Evolutionary conservation across 2,329 filamentous ascomycete species (phyloP).

Genomic region (Fusarium pininemorale): DNA sequence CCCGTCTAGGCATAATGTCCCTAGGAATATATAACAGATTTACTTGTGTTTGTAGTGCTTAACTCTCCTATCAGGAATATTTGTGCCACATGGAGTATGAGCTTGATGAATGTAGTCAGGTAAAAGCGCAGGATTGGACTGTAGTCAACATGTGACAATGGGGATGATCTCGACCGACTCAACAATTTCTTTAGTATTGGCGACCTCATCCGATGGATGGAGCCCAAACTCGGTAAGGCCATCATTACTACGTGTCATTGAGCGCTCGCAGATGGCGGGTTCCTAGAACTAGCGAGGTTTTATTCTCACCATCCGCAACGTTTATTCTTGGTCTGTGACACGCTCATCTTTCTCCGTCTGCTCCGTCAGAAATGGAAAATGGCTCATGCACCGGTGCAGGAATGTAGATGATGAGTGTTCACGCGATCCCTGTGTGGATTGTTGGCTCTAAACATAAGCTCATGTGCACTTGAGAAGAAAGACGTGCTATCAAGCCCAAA

Average conservation of each 20-base stretch:
- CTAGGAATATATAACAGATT: fast-evolving
- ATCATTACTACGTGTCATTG: neutral
- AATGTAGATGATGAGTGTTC: neutral
- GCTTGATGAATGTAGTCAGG: too few species aligned
- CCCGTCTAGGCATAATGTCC: fast-evolving
- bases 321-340: neutral
- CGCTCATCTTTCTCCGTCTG: neutral
- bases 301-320: neutral
- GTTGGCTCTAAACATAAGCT: fast-evolving
- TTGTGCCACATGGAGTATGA: too few species aligned
- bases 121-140: neutral
- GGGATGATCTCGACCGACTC: too few species aligned
- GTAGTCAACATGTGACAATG: neutral
- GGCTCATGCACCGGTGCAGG: fast-evolving
- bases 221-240: fast-evolving
- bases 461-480: neutral
- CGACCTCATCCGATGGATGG: neutral
- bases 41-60: fast-evolving
- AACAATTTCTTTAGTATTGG: neutral
- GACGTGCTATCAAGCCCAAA: neutral
- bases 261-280: neutral
- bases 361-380: neutral
- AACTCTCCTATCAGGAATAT: fast-evolving
- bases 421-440: neutral
- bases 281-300: neutral